Evolutionary conservation across 805 yeast genomes (phyloP).

Genomic region (Lipomyces sp.): DNA sequence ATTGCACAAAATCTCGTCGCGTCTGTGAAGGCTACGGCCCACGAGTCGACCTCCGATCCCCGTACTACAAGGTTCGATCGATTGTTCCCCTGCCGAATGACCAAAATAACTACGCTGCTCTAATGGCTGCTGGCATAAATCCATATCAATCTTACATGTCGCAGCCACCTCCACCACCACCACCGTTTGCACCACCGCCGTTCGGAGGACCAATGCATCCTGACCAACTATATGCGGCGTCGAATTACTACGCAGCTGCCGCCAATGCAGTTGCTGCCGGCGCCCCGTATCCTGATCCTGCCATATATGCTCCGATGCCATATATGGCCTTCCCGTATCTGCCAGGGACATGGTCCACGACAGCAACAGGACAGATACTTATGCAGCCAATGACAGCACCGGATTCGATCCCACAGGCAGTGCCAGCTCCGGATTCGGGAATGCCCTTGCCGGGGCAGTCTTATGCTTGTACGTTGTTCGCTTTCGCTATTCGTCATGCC

Average conservation of each 20-base stretch:
- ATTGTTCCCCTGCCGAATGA: neutral
- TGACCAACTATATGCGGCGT: conserved; percentile 10
- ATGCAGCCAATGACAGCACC: neutral
- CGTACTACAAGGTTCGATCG: neutral
- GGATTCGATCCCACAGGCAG: neutral
- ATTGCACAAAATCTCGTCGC: conserved; percentile 41
- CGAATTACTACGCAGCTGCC: conserved; percentile 9
- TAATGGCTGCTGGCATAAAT: conserved; percentile 1
- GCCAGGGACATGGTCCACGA: neutral
- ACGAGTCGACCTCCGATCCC: conserved; percentile 4
- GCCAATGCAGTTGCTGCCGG: conserved; percentile 7
- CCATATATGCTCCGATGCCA: neutral
- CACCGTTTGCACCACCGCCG: conserved; percentile 1
- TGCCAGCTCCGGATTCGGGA: neutral
- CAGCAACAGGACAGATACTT: neutral
- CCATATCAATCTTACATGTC: neutral
- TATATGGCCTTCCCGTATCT: neutral
- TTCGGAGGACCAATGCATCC: conserved; percentile 2
- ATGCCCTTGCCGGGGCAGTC: neutral
- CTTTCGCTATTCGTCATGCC: neutral
- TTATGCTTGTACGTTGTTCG: neutral
- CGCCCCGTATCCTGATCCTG: neutral
- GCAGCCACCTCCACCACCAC: neutral
- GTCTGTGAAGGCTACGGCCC: conserved; percentile 34
- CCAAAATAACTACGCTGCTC: neutral